Conservation (phyloP, 1,284 basidiomycete genomes). For the Apiotrichum sp. region DNA sequence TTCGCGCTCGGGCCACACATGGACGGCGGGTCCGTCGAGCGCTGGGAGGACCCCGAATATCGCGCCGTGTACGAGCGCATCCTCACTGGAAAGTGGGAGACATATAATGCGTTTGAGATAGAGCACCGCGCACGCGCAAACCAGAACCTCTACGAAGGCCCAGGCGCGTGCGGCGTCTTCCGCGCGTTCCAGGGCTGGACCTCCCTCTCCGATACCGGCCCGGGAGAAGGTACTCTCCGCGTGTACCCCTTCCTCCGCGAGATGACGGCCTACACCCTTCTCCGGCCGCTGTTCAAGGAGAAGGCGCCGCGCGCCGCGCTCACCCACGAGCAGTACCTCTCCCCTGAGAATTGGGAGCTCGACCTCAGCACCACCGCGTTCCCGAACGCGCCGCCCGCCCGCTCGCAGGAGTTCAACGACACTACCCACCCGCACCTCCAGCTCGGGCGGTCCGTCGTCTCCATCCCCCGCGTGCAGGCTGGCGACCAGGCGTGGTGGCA, state of each 20-base stretch:
- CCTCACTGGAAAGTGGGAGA: constrained; percentile 56
- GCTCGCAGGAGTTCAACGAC: constrained; percentile 60
- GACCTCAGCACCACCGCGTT: constrained; percentile 58
- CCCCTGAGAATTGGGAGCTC: constrained; percentile 58
- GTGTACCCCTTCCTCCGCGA: constrained; percentile 70
- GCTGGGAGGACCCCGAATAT: constrained; percentile 68
- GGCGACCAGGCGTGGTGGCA: constrained; percentile 81
- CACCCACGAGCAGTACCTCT: constrained; percentile 42
- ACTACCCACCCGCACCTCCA: constrained; percentile 64
- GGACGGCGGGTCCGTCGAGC: constrained; percentile 67
- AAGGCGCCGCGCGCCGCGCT: constrained; percentile 14
- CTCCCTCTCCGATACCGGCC: constrained; percentile 55
- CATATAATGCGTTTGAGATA: constrained; percentile 43
- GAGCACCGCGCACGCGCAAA: constrained; percentile 29
- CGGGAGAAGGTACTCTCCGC: constrained; percentile 64
- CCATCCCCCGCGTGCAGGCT: constrained; percentile 63
- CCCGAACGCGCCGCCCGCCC: constrained; percentile 58
- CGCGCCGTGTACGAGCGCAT: constrained; percentile 57
- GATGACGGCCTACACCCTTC: constrained; percentile 66
- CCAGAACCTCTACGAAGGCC: constrained; percentile 42
- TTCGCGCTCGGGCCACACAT: constrained; percentile 70
- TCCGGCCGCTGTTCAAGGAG: constrained; percentile 66
- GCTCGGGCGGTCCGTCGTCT: constrained; percentile 63
- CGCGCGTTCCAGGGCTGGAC: constrained; percentile 68
- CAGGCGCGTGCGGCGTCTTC: constrained; percentile 59